These are phyloP conservation scores for Plasmodium falciparum DNA, from an alignment of 169 alveolate species.

Conservation along the genomic window DNA sequence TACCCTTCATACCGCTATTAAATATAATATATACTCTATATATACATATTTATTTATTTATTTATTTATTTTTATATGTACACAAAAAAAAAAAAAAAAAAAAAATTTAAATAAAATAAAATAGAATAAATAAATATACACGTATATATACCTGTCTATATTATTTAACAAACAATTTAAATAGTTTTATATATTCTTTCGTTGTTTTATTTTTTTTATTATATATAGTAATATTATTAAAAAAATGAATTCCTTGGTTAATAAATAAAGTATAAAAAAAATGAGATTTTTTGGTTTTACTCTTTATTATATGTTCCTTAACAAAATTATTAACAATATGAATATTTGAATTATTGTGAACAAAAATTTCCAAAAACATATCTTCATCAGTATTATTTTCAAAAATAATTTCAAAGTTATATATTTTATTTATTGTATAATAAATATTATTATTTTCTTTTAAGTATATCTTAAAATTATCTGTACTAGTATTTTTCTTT, in stretches of 20 bases:
- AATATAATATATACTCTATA: conserved; percentile 2
- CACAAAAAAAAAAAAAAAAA: background rate
- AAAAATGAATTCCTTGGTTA: conserved; percentile 71
- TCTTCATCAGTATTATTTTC: conserved; percentile 61
- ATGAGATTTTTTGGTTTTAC: conserved; percentile 54
- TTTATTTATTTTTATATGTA: background rate
- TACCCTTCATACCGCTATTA: background rate
- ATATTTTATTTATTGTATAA: conserved; percentile 46
- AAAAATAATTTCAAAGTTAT: conserved; percentile 70
- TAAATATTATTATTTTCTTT: conserved; percentile 15
- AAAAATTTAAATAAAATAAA: too few species aligned
- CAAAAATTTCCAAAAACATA: conserved; percentile 36
- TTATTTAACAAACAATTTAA: conserved; percentile 56
- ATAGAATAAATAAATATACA: background rate
- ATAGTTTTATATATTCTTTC: conserved; percentile 45
- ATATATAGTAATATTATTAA: conserved; percentile 72
- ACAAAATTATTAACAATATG: conserved; percentile 72
- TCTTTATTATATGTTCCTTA: conserved; percentile 49
- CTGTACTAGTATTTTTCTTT: conserved; percentile 47
- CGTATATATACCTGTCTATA: background rate
- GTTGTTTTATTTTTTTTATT: conserved; percentile 52
- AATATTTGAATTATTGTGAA: conserved; percentile 57
- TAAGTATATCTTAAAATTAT: conserved; percentile 55
- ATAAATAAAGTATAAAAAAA: conserved; percentile 70
- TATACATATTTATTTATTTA: conserved; percentile 6